Evolutionary conservation across 1,139 yeast genomes (phyloP).

Genomic region (Geotrichum fermentans): DNA sequence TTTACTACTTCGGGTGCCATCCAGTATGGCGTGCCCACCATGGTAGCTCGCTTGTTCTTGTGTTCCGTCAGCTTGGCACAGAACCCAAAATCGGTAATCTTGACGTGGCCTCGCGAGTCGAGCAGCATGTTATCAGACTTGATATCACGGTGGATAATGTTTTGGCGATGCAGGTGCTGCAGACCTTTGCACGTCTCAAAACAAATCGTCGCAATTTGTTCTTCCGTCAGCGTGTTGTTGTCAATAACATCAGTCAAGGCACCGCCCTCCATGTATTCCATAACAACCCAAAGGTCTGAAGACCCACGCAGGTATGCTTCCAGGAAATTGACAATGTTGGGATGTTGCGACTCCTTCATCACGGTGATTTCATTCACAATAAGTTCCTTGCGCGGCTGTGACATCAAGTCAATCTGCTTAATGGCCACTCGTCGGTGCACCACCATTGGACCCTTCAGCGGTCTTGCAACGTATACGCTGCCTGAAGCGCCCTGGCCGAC

Average conservation of each 20-base stretch:
- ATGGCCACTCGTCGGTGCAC: conserved; percentile 54
- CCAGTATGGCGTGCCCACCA: conserved; percentile 99
- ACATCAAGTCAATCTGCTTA: conserved; percentile 88
- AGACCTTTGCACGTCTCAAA: conserved; percentile 87
- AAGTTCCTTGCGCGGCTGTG: conserved; percentile 92
- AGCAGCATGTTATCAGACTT: conserved; percentile 89
- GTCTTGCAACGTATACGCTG: conserved; percentile 83
- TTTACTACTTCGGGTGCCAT: conserved; percentile 99
- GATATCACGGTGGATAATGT: conserved; percentile 92
- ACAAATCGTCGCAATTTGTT: conserved; percentile 88
- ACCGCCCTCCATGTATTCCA: conserved; percentile 95
- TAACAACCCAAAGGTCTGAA: conserved; percentile 77
- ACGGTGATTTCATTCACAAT: conserved; percentile 91
- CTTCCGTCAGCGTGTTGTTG: conserved; percentile 64
- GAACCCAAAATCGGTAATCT: conserved; percentile 95
- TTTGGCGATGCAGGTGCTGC: conserved; percentile 83
- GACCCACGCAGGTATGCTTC: conserved; percentile 65
- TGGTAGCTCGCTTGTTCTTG: conserved; percentile 89
- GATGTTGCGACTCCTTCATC: conserved; percentile 87
- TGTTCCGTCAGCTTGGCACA: conserved; percentile 94
- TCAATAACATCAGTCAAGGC: conserved; percentile 87
- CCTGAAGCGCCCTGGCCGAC: conserved; percentile 99
- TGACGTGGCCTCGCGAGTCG: conserved; percentile 82
- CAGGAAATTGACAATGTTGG: conserved; percentile 86
- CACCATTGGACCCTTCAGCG: conserved; percentile 41